These are phyloP conservation scores for Chrysoporthe cubensis DNA, from an alignment of 2,329 filamentous ascomycete genomes.

Conservation along the genomic window DNA sequence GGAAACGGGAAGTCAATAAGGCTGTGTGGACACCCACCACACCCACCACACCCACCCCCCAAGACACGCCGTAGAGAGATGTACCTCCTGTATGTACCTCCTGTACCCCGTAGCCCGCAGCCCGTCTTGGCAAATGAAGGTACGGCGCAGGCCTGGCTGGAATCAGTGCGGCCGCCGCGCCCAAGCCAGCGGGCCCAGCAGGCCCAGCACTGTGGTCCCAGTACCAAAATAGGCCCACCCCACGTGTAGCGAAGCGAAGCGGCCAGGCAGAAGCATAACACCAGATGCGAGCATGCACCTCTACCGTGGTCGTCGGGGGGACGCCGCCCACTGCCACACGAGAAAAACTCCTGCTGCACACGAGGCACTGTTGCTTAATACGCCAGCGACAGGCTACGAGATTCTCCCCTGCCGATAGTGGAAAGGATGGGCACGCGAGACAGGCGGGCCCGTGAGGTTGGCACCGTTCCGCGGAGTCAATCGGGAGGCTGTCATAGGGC, in stretches of 20 bases:
- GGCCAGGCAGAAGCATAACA: conserved; percentile 4
- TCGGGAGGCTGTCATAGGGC: neutral
- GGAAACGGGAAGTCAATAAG: conserved; percentile 1
- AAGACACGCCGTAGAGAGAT: neutral
- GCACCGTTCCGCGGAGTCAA: conserved; percentile 5
- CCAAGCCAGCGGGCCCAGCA: neutral
- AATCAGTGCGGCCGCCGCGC: neutral
- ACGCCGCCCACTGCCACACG: neutral
- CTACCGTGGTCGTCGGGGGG: neutral
- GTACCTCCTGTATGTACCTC: neutral
- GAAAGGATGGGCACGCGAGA: neutral
- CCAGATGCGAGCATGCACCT: conserved; percentile 4
- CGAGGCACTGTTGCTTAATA: neutral
- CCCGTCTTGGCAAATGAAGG: neutral
- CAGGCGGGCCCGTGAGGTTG: neutral
- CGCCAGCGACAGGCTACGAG: neutral
- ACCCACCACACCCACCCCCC: neutral
- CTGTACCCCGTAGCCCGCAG: neutral
- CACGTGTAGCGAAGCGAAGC: neutral
- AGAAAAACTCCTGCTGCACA: neutral
- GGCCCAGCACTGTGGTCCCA: conserved; percentile 3
- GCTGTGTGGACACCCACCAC: neutral
- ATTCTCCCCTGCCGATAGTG: neutral
- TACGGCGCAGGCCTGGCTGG: neutral
- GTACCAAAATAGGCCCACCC: conserved; percentile 8